Base-by-base conservation (phyloP, 768 basidiomycete species). In the Neoboletus brunneissimus region DNA sequence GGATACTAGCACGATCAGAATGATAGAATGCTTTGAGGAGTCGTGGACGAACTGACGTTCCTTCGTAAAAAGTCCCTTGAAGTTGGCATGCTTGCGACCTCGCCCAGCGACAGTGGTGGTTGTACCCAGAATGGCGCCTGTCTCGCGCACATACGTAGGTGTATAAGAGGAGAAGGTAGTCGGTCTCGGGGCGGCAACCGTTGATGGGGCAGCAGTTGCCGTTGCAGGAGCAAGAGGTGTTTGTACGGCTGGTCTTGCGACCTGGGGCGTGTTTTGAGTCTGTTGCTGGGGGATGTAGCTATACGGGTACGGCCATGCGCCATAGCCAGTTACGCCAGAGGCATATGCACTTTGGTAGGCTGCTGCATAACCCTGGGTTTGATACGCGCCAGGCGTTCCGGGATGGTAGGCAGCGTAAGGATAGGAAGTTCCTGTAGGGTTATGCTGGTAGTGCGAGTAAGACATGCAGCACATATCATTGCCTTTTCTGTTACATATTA, bases 21-120 rank as follows among this genome's bases (percentile, higher is more conserved):
- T 57, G 22, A 27, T 12, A 40, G 45, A 58, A 47, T 18, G 16
- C 50, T 43, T 58, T 35, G 5, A 20, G 35, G 18, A 42, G 46
- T 34, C 22, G 5, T 31, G 47, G 20, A 48, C 7, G 1, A 18
- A 76, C 90, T 72, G 65, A 91, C 90, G 72, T 74, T 93, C 90
- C 82, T 90, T 91, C 2, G 83, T 79, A 64, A 93, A 93, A 53
- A 89, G 69, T 3, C 90, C 91, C 62, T 83, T 87, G 64, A 87
- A 75, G 65, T 82, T 88, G 29, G 87, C 80, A 64, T 85, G 83
- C 68, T 84, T 87, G 63, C 83, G 78, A 49, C 80, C 79, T 29
- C 87, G 76, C 37, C 77, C 77, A 38, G 76, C 66, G 1, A 71
- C 68, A 41, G 76, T 74, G 25, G 73, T 74, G 37, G 76, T 72